phyloP scores from a whole-genome alignment of 1,284 basidiomycete genomes.

The Trametes sp. region DNA sequence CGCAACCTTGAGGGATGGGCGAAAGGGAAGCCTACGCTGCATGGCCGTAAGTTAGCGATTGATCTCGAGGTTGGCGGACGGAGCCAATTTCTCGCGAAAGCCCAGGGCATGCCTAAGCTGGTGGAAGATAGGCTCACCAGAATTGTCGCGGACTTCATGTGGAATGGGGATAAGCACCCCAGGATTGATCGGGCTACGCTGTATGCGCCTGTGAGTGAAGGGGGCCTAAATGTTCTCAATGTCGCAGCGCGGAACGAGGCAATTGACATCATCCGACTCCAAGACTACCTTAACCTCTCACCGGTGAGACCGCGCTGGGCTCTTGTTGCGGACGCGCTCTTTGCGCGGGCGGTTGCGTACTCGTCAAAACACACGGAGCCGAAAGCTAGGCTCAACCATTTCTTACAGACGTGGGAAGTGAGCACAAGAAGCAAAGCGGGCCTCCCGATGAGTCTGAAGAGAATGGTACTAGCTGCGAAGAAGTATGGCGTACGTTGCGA shows the following conservation, averaged over 20 bases:
- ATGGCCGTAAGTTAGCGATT: background rate
- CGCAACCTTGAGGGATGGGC: constrained; percentile 18
- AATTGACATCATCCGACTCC: background rate
- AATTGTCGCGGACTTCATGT: background rate
- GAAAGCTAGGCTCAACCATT: background rate
- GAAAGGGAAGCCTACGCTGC: background rate
- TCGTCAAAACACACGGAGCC: background rate
- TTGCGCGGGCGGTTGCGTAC: background rate
- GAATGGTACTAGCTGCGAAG: background rate
- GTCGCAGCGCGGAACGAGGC: background rate
- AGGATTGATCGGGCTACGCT: background rate
- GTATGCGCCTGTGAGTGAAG: background rate
- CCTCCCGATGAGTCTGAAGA: background rate
- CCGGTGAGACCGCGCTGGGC: background rate
- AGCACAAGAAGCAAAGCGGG: background rate
- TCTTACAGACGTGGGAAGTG: too few species aligned
- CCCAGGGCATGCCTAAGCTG: background rate
- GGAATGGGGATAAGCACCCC: background rate
- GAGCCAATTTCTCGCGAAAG: background rate
- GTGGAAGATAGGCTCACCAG: background rate
- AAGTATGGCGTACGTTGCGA: background rate
- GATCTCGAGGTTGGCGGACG: background rate
- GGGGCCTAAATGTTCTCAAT: background rate
- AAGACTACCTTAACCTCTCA: background rate
- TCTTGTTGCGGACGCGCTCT: background rate